Percentiles rank a stretch among this genome's conserved stretches.
phyloP scores from a whole-genome alignment of 2,329 filamentous ascomycete species.

The Penicillium sp. region DNA sequence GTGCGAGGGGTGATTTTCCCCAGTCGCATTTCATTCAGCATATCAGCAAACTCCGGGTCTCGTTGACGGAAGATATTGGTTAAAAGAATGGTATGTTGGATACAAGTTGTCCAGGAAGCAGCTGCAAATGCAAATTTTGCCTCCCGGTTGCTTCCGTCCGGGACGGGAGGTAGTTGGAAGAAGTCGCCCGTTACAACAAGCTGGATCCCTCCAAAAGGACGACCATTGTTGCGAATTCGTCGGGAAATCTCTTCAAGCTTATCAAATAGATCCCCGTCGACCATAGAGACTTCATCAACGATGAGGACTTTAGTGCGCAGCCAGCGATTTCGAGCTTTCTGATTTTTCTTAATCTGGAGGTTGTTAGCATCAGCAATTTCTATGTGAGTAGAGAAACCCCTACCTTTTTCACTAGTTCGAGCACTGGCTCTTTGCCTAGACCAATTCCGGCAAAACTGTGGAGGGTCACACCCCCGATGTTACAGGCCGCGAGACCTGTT shows the following conservation, averaged over 20 bases:
- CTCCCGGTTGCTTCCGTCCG: constrained; percentile 64
- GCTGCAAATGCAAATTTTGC: constrained; percentile 93
- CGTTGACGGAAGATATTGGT: constrained; percentile 96
- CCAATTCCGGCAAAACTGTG: constrained; percentile 97
- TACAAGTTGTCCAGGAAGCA: constrained; percentile 83
- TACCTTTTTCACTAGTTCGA: constrained; percentile 75
- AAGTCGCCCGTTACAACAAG: constrained; percentile 95
- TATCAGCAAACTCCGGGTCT: constrained; percentile 82
- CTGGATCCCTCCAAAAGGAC: constrained; percentile 94
- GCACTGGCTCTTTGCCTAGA: constrained; percentile 82
- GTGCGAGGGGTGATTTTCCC: constrained; percentile 76
- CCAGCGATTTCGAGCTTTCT: constrained; percentile 87
- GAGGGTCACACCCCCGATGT: constrained; percentile 90
- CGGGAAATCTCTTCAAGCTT: constrained; percentile 89
- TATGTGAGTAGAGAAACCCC: neutral
- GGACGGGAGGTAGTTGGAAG: constrained; percentile 93
- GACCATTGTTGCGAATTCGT: constrained; percentile 80
- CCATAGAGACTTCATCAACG: constrained; percentile 97
- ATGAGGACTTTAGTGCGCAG: constrained; percentile 81
- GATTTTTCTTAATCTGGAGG: constrained; percentile 69
- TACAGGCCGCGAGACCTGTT: constrained; percentile 92
- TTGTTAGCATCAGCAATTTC: constrained; percentile 13
- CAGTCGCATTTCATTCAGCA: constrained; percentile 97
- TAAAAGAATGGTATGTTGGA: constrained; percentile 91
- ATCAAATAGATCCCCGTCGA: constrained; percentile 94